A percentile compares a stretch with the other conserved stretches of the same genome.
Evolutionary conservation across 2,329 filamentous ascomycete genomes (phyloP).

Genomic region (Pseudopithomyces chartarum): DNA sequence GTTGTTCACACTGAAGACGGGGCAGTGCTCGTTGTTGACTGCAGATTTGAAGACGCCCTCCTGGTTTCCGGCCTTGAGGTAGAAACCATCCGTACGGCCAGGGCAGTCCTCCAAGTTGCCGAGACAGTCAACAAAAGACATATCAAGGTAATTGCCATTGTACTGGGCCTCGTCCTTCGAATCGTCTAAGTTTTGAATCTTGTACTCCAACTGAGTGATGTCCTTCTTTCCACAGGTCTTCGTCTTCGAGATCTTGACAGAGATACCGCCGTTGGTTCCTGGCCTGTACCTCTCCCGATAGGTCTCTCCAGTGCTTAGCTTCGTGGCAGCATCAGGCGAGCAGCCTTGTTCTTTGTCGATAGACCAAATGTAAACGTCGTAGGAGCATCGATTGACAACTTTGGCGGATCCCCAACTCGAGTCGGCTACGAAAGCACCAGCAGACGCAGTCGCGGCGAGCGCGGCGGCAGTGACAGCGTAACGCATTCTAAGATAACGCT

Average conservation of each 20-base stretch:
- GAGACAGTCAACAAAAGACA: slow-evolving; percentile 45
- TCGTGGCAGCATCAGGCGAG: slow-evolving; percentile 24
- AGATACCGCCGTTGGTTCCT: slow-evolving; percentile 34
- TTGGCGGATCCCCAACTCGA: slow-evolving; percentile 27
- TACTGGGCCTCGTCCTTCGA: slow-evolving; percentile 4
- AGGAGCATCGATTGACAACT: slow-evolving; percentile 46
- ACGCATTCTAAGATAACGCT: slow-evolving; percentile 45
- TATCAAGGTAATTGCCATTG: slow-evolving; percentile 41
- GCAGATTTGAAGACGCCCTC: slow-evolving; percentile 20
- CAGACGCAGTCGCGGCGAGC: slow-evolving; percentile 35
- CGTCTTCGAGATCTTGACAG: slow-evolving; percentile 47
- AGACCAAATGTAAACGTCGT: slow-evolving; percentile 46
- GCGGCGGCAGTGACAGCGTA: slow-evolving; percentile 36
- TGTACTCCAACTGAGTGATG: slow-evolving; percentile 48
- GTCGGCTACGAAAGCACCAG: slow-evolving; percentile 4
- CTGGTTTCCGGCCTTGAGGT: slow-evolving; percentile 31
- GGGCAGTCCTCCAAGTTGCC: slow-evolving; percentile 32
- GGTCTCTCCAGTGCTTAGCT: slow-evolving; percentile 31
- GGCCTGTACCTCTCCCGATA: slow-evolving; percentile 41
- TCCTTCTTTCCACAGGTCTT: slow-evolving; percentile 32
- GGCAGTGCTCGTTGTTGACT: slow-evolving; percentile 37
- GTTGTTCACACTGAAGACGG: slow-evolving; percentile 32
- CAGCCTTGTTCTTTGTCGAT: slow-evolving; percentile 37
- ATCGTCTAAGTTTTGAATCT: slow-evolving; percentile 16
- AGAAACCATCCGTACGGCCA: slow-evolving; percentile 40